phyloP scores from a whole-genome alignment of 768 basidiomycete species.

The Dentipellis sp. region DNA sequence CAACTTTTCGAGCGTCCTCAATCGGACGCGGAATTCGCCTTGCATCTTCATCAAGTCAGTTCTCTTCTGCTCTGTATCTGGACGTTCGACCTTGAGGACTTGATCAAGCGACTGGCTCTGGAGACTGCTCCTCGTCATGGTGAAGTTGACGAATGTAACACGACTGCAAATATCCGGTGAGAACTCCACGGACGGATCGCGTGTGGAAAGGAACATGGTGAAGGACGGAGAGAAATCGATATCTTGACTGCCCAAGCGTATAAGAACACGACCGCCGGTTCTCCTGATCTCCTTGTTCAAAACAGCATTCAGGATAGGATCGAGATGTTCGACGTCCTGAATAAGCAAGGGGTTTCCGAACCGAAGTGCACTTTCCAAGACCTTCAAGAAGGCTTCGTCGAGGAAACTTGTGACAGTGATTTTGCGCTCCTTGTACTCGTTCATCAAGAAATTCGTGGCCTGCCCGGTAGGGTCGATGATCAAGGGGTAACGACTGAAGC shows the following conservation, averaged over 20 bases:
- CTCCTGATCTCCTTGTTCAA: conserved; percentile 94
- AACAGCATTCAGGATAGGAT: conserved; percentile 95
- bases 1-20: conserved; percentile 87
- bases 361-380: conserved; percentile 94
- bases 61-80: conserved; percentile 91
- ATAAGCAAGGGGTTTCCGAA: conserved; percentile 97
- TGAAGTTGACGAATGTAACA: conserved; percentile 93
- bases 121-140: conserved; percentile 97
- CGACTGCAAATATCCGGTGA: conserved; percentile 98
- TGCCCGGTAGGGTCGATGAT: conserved; percentile 98
- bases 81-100: conserved; percentile 93
- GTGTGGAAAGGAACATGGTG: conserved; percentile 97
- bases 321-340: conserved; percentile 95
- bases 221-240: conserved; percentile 99
- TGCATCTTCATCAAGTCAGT: conserved; percentile 98
- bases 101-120: conserved; percentile 98
- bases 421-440: conserved; percentile 93
- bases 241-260: conserved; percentile 94
- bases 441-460: conserved; percentile 87
- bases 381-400: conserved; percentile 97
- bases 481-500: conserved; percentile 94
- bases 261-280: conserved; percentile 94
- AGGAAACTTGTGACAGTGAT: conserved; percentile 98
- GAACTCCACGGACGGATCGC: conserved; percentile 96
- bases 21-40: conserved; percentile 91